Evolutionary conservation across 768 basidiomycete genomes (phyloP).

Genomic region (Trametes cingulata): DNA sequence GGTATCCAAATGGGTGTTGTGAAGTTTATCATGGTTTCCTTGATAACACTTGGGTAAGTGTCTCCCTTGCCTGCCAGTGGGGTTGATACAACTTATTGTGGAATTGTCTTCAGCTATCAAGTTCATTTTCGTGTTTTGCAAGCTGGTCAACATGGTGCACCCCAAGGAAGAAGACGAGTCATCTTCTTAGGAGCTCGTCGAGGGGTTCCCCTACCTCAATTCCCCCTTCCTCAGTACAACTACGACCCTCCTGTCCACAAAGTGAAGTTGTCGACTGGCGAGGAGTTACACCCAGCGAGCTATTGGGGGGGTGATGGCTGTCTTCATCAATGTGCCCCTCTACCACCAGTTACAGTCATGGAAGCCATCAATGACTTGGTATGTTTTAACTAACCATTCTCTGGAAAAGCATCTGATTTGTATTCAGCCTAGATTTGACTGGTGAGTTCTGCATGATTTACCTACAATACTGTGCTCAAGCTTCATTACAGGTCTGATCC

Average conservation of each 20-base stretch:
- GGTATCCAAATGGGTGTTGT: slow-evolving; percentile 56
- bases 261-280: slow-evolving; percentile 47
- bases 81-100: not conserved
- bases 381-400: no score
- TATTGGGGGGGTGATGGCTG: slow-evolving; percentile 27
- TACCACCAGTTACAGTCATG: slow-evolving; percentile 55
- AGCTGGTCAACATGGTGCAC: slow-evolving; percentile 70
- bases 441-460: slow-evolving; percentile 40
- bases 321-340: slow-evolving; percentile 48
- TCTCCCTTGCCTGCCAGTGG: not conserved
- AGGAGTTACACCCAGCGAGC: slow-evolving; percentile 42
- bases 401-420: not conserved
- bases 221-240: slow-evolving; percentile 65
- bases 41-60: slow-evolving; percentile 64
- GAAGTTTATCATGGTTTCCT: slow-evolving; percentile 62
- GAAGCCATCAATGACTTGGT: slow-evolving; percentile 74
- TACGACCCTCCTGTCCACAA: slow-evolving; percentile 36
- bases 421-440: slow-evolving; percentile 65
- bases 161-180: slow-evolving; percentile 65
- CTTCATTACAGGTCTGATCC: slow-evolving; percentile 54
- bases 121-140: slow-evolving; percentile 64
- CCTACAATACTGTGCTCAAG: not conserved
- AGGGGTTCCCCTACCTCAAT: slow-evolving; percentile 57
- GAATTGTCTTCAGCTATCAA: slow-evolving; percentile 55
- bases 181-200: slow-evolving; percentile 69